Evolutionary conservation across 2,329 filamentous ascomycete species (phyloP), one percentile per base, ranked within the genome.

Genomic region (Orbilia brochopaga): DNA sequence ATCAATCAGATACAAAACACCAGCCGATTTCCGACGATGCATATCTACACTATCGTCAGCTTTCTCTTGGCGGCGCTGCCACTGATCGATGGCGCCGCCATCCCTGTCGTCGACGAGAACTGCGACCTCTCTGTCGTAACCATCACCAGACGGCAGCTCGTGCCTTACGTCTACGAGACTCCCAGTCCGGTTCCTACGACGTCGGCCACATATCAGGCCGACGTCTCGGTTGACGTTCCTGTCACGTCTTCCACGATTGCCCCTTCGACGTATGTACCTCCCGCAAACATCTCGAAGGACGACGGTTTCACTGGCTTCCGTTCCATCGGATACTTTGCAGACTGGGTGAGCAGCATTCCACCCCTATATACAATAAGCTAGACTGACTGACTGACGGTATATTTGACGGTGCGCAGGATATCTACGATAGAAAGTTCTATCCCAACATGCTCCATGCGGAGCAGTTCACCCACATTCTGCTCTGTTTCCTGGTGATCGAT

Each of bases 381-480:
- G 17, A 17, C 3, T n/a, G n/a, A 4, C 13, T 15, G 15, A 17
- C 40, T 44, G 17, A 44, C 17, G 21, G 5, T 5, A 21, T 21
- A 7, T 11, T 19, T 5, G 24, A 27, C 23, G 32, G 17, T 17
- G n/a, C 27, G 32, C 44, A 77, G 91, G 90, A 90, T 74, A 93
- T 96, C 75, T 97, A 97, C 79, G 91, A 83, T 42, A 87, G 92
- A 62, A 89, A 93, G 76, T 89, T 94, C 78, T 85, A 87, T n/a
- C 92, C 92, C 0, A 89, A 95, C 78, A 87, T 96, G 78, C 84
- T 97, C 4, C 90, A 90, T 0, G 87, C 84, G 2, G 85, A 92
- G 61, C 89, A 90, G 63, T 85, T 97, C 46, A 97, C 92, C 0
- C 93, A 97, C 78, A 81, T 97, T 2, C 86, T 97, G 15, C 97